Conservation (phyloP, 1,284 basidiomycete species). For the Apiotrichum sp. region DNA sequence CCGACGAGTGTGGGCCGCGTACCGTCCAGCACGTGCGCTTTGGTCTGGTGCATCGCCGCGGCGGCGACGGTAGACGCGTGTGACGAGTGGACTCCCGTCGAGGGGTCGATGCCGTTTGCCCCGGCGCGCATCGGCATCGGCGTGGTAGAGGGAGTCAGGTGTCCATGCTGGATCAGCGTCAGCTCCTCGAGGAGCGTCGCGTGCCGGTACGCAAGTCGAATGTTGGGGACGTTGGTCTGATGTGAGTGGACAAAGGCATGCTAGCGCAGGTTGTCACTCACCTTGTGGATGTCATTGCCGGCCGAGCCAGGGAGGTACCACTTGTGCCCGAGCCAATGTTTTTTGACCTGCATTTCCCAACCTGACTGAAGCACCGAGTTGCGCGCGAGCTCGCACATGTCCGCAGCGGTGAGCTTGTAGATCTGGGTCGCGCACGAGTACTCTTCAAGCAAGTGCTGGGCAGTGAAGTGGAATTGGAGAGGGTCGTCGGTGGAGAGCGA, state of each 20-base stretch:
- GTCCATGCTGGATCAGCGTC: conserved; percentile 35
- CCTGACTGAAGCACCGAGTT: conserved; percentile 96
- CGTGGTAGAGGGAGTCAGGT: conserved; percentile 24
- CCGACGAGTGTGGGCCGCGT: conserved; percentile 13
- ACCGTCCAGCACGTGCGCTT: conserved; percentile 4
- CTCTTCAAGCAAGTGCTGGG: conserved; percentile 90
- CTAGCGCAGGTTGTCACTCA: too few species aligned
- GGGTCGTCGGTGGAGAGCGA: conserved; percentile 72
- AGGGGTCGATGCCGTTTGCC: neutral
- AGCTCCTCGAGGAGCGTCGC: conserved; percentile 83
- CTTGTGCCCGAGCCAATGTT: conserved; percentile 87
- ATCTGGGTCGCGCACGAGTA: conserved; percentile 98
- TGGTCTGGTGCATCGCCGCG: conserved; percentile 16
- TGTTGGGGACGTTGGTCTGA: conserved; percentile 89
- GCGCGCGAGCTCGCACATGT: conserved; percentile 79
- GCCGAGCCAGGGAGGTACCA: conserved; percentile 84
- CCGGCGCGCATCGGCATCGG: conserved; percentile 25
- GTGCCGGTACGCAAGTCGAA: conserved; percentile 79
- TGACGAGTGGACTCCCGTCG: neutral
- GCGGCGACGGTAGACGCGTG: conserved; percentile 14
- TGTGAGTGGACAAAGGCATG: too few species aligned
- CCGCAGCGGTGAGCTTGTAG: conserved; percentile 71
- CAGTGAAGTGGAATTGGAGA: conserved; percentile 89
- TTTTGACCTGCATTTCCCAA: conserved; percentile 98
- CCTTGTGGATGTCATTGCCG: conserved; percentile 75